Evolutionary conservation across 164 flowering plant genomes (phyloP).

Genomic region (Chimonanthus salicifolius): DNA sequence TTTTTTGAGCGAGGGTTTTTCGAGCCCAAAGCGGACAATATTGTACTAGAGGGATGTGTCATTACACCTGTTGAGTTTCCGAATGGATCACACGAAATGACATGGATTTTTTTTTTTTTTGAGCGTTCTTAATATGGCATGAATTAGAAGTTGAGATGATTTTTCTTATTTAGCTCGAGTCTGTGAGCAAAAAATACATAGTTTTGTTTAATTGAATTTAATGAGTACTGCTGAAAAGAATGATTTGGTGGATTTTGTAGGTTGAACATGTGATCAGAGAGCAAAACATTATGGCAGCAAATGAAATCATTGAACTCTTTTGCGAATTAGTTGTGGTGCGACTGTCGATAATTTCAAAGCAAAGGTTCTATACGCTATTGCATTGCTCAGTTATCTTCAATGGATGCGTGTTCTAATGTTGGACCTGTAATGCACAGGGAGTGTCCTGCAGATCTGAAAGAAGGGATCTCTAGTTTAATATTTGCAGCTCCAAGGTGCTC

Average conservation of each 20-base stretch:
- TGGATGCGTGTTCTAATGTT: not conserved
- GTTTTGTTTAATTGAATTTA: too few relatives aligned
- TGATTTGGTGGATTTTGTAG: slow-evolving; percentile 28
- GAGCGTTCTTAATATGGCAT: too few relatives aligned
- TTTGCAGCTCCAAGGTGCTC: slow-evolving; percentile 91
- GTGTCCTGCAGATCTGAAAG: slow-evolving; percentile 91
- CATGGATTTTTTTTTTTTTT: too few relatives aligned
- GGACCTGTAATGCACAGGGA: slow-evolving; percentile 39
- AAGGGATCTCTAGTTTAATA: slow-evolving; percentile 81
- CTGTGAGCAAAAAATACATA: not conserved
- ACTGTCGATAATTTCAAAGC: slow-evolving; percentile 74
- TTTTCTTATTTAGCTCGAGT: too few relatives aligned
- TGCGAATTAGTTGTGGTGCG: slow-evolving; percentile 79
- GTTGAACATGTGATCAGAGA: slow-evolving; percentile 97
- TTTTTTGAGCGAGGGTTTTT: too few relatives aligned
- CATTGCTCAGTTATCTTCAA: not conserved
- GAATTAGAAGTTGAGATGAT: too few relatives aligned
- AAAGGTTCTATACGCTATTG: slow-evolving; percentile 32
- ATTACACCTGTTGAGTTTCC: too few relatives aligned
- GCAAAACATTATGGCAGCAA: slow-evolving; percentile 90
- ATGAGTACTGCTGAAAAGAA: not conserved
- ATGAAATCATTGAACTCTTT: slow-evolving; percentile 90
- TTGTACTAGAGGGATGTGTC: too few relatives aligned
- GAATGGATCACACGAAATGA: too few relatives aligned
- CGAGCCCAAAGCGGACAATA: too few relatives aligned